These are phyloP conservation scores for Ustilago nuda DNA, from an alignment of 1,284 basidiomycete genomes.

Conservation along the genomic window DNA sequence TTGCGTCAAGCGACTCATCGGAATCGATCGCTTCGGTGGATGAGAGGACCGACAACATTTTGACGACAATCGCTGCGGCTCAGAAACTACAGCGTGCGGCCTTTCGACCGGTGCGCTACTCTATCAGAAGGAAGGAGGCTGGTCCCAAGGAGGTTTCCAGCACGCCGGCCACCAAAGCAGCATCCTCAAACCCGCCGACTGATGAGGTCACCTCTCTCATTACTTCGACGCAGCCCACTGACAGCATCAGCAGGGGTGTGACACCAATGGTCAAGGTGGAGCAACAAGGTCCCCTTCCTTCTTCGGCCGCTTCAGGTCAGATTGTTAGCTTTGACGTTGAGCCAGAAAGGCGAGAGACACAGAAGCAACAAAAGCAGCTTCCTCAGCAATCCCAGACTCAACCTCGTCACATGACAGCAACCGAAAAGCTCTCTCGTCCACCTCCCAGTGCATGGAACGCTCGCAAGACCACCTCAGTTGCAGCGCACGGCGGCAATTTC, in stretches of 20 bases:
- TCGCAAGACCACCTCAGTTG: conserved; percentile 4
- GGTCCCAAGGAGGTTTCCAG: background rate
- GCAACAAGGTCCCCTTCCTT: background rate
- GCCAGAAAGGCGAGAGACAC: conserved; percentile 3
- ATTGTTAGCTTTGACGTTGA: conserved; percentile 15
- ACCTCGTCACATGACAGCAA: conserved; percentile 8
- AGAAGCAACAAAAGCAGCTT: background rate
- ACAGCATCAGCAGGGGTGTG: background rate
- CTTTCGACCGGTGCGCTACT: conserved; percentile 8
- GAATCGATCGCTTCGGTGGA: background rate
- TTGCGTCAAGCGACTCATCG: background rate
- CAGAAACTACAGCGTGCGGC: conserved; percentile 10
- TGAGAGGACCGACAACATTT: conserved; percentile 6
- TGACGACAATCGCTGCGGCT: background rate
- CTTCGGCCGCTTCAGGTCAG: conserved; percentile 1
- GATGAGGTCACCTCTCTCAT: background rate
- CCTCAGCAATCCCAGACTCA: background rate
- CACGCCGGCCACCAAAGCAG: background rate
- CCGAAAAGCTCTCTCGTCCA: conserved; percentile 11
- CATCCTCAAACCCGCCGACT: background rate
- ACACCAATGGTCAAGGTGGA: background rate
- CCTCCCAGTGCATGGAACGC: conserved; percentile 28
- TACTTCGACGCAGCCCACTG: background rate
- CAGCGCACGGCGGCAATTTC: background rate
- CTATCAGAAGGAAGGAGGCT: conserved; percentile 18